These are phyloP conservation scores for Cyberlindnera bimundalis DNA, from an alignment of 805 yeast genomes.

Conservation along the genomic window DNA sequence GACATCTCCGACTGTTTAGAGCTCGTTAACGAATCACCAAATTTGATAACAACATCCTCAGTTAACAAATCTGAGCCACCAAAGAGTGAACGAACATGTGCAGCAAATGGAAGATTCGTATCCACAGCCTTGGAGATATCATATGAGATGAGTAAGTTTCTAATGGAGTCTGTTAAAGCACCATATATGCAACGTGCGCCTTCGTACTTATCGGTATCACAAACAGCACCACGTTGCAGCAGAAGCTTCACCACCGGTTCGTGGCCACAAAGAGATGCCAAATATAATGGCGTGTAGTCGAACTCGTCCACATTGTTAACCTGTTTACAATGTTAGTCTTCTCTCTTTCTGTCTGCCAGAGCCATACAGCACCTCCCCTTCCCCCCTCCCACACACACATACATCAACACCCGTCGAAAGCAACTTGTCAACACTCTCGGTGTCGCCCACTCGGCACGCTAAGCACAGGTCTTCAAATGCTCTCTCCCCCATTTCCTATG, in stretches of 20 bases:
- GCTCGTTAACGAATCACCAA: conserved; percentile 7
- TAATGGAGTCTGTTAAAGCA: conserved; percentile 64
- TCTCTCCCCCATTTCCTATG: too few species aligned
- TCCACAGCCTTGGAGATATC: conserved; percentile 71
- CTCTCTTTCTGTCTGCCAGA: too few species aligned
- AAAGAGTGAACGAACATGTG: conserved; percentile 54
- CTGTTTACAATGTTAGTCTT: conserved; percentile 2
- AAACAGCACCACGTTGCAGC: conserved; percentile 65
- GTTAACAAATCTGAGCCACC: conserved; percentile 16
- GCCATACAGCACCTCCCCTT: too few species aligned
- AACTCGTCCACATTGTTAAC: conserved; percentile 54
- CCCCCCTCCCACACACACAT: background rate
- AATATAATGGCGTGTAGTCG: conserved; percentile 71
- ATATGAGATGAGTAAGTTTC: conserved; percentile 52
- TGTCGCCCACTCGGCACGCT: conserved; percentile 70
- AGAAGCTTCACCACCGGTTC: conserved; percentile 56
- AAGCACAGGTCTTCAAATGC: conserved; percentile 44
- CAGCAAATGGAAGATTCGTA: conserved; percentile 65
- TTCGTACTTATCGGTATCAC: conserved; percentile 78
- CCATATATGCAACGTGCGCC: conserved; percentile 80
- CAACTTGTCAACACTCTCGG: conserved; percentile 56
- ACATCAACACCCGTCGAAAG: conserved; percentile 50
- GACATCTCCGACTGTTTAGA: background rate
- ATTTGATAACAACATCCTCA: conserved; percentile 22
- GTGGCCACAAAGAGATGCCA: conserved; percentile 78